Base-by-base conservation (phyloP, 192 early-diverging fungal species). In the Mortierella alpina region DNA sequence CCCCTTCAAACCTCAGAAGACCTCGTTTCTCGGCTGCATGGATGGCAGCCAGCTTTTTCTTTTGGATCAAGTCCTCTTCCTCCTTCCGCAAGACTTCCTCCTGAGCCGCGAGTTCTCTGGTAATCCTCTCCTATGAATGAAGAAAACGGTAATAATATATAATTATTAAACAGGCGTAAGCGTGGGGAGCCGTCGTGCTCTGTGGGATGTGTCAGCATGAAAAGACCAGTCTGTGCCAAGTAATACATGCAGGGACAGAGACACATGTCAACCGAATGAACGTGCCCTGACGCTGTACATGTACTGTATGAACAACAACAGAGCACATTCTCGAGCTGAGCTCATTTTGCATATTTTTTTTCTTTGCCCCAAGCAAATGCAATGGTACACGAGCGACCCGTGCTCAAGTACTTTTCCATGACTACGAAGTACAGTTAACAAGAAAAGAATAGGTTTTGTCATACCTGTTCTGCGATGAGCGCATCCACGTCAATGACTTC, bases 381-480 rank as follows among this genome's bases (percentile, higher is more conserved):
- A 31, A 31, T 31, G 31, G 31, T 31, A 31, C 31, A 31, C 31
- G 31, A 31, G 31, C 31, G 31, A 31, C 31, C 31, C 31, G 31
- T 63, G 47, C 22, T 41, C 31, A 23, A 47, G 47, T 44, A 54
- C 56, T 52, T 49, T 55, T 22, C 15, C n/a, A 15, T 22, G 56
- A 44, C 2, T 40, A 67, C 10, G 50, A 67, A 66, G 18, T 13
- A 42, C 23, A 50, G 40, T 6, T 52, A 20, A 23, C 1, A 44
- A 55, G 44, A 50, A 45, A 65, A n/a, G 9, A 17, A 60, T 17
- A 22, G 20, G n/a, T n/a, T n/a, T n/a, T 8, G 9, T 7, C 13
- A 22, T 68, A 80, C 77, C 77, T 80, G 77, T 59, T 80, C 70
- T 7, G 64, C 69, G 50, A 80, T 72, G 11, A 80, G 65, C 17